phyloP scores from a whole-genome alignment of 148 eudicot species.

The Suaeda aralocaspica region DNA sequence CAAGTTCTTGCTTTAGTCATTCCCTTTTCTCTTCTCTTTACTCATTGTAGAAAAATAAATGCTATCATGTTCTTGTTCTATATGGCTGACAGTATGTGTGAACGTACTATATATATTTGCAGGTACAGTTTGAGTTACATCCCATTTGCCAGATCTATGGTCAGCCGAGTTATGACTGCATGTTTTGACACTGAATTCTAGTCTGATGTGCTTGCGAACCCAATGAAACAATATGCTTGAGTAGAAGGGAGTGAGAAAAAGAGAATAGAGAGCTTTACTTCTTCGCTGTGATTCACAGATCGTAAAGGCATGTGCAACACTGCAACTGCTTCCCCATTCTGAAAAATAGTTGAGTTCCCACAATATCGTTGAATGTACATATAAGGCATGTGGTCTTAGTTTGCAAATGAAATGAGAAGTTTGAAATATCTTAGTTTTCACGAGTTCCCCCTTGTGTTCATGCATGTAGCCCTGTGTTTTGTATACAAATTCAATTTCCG shows the following conservation, averaged over 20 bases:
- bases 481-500: not conserved
- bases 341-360: slow-evolving; percentile 3
- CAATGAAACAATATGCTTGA: not conserved
- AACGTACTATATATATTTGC: slow-evolving; percentile 24
- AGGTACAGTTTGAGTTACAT: slow-evolving; percentile 97
- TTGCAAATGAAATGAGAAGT: not conserved
- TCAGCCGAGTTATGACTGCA: slow-evolving; percentile 62
- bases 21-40: not conserved
- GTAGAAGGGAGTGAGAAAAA: not conserved
- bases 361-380: slow-evolving; percentile 17
- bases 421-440: slow-evolving; percentile 5
- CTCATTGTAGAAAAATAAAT: not conserved
- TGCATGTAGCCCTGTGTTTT: not conserved
- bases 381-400: slow-evolving; percentile 10
- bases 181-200: slow-evolving; percentile 94
- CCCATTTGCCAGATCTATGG: slow-evolving; percentile 87
- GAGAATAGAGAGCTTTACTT: no score
- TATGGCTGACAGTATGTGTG: not conserved
- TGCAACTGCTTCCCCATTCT: not conserved
- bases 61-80: not conserved
- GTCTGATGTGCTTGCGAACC: not conserved
- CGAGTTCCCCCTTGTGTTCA: not conserved
- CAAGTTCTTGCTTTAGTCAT: not conserved
- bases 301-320: no score
- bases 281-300: not conserved